These are phyloP conservation scores for Aureobasidium leucospermi DNA, from an alignment of 2,329 filamentous ascomycete genomes.

Conservation along the genomic window DNA sequence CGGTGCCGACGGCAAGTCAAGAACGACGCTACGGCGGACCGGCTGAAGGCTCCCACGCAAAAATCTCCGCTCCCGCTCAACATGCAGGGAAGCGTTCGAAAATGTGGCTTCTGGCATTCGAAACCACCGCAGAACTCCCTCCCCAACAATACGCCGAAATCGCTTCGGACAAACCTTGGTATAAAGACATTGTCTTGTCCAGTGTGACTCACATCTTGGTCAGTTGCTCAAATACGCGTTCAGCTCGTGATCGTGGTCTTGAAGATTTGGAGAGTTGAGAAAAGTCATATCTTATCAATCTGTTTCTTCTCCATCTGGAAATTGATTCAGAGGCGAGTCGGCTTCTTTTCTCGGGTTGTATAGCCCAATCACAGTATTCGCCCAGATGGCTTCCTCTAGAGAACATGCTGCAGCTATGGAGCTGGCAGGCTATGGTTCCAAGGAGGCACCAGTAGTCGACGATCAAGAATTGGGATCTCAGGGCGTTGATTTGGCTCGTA, in stretches of 20 bases:
- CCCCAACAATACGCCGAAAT: background rate
- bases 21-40: slow-evolving; percentile 2
- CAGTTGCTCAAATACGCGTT: background rate
- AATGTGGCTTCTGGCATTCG: background rate
- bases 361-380: background rate
- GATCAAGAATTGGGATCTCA: slow-evolving; percentile 13
- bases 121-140: background rate
- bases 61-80: slow-evolving; percentile 5
- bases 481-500: slow-evolving; percentile 5
- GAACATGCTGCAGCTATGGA: slow-evolving; percentile 7
- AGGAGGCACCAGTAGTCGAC: background rate
- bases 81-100: background rate
- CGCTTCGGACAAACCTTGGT: slow-evolving; percentile 5
- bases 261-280: background rate
- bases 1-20: background rate
- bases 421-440: background rate
- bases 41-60: background rate
- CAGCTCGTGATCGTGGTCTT: background rate
- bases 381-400: background rate
- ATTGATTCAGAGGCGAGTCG: too few relatives aligned
- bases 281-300: slow-evolving; percentile 10
- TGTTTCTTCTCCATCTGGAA: background rate
- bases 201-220: background rate
- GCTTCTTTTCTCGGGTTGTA: background rate
- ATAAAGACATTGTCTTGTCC: background rate